Base-by-base conservation (phyloP, 108 stramenopile genomes). In the Nitzschia sp. region DNA sequence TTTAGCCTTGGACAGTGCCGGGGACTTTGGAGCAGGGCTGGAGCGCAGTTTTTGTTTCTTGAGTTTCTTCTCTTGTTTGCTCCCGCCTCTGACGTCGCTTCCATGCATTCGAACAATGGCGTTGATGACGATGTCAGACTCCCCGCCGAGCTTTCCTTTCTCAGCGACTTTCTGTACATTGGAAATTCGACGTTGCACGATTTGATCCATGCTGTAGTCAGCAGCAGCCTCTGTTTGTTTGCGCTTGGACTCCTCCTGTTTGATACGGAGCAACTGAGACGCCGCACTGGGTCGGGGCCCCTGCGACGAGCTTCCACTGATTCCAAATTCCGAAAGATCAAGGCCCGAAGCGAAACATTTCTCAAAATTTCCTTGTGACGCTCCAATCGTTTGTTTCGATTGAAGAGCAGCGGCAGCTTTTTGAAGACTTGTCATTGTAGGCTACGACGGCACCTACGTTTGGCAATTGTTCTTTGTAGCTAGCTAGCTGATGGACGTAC, bases 321-420 rank as follows among this genome's bases (percentile, higher is more conserved):
- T 19, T 41, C 38, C 65, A 51, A 78, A 78, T 65, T 78, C 77
- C 24, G 77, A 68, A 37, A 78, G 41, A 44, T 78, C 77, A 8
- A 78, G 70, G 0, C 77, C 71, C 17, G 19, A 7, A n/a, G 77
- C 77, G 41, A 78, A 78, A 9, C 65, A 69, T n/a, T n/a, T 57
- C 43, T 78, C 77, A 51, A 78, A 78, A 37, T 57, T 63, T 21
- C 77, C 77, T 10, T 26, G 12, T 7, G 68, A 29, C 2, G 68
- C 29, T 15, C 34, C 26, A 40, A 19, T 17, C 26, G 57, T 34
- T 42, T 40, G n/a, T 14, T 11, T 22, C 41, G 70, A 21, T 29
- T 9, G 37, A 21, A 44, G 11, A 25, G 48, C 38, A 7, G 64
- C 50, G 8, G 44, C 24, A 19, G 40, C 50, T 25, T 12, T 29